Conservation (phyloP, 2,329 filamentous ascomycete species). For the Leptographium wingfieldii region DNA sequence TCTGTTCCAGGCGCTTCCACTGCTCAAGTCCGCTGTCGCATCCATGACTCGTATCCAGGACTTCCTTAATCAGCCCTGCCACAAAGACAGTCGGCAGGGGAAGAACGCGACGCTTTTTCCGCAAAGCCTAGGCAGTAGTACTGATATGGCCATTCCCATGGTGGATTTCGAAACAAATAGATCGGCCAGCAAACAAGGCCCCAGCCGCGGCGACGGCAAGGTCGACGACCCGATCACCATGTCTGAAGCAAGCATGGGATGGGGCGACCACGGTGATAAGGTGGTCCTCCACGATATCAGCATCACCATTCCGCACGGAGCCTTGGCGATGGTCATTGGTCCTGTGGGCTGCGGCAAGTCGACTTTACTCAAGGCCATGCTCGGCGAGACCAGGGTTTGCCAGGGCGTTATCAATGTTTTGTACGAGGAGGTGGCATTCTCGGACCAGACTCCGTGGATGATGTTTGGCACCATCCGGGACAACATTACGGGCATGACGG, state of each 20-base stretch:
- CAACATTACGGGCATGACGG: conserved; percentile 22
- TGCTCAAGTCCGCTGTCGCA: conserved; percentile 1
- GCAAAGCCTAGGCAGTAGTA: not conserved
- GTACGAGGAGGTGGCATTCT: conserved; percentile 13
- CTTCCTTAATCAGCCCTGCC: conserved; percentile 1
- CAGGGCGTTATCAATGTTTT: conserved; percentile 21
- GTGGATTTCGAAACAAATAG: not conserved
- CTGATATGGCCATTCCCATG: not conserved
- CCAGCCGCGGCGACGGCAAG: not conserved
- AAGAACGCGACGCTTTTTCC: not conserved
- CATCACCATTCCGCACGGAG: not conserved
- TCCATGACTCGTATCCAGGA: conserved; percentile 4
- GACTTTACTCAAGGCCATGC: conserved; percentile 22
- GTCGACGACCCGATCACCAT: not conserved
- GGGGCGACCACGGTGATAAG: not conserved
- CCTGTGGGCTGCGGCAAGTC: conserved; percentile 30
- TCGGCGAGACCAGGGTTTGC: conserved; percentile 21
- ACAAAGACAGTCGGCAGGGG: not conserved
- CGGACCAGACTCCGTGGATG: conserved; percentile 27
- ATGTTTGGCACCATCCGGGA: conserved; percentile 24
- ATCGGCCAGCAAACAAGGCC: not conserved
- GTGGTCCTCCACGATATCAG: not conserved
- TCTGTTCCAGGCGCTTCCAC: conserved; percentile 2
- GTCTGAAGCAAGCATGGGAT: not conserved
- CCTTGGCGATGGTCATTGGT: conserved; percentile 25